Evolutionary conservation across 176 grass and related monocot species (phyloP).

Genomic region (Panicum miliaceum): DNA sequence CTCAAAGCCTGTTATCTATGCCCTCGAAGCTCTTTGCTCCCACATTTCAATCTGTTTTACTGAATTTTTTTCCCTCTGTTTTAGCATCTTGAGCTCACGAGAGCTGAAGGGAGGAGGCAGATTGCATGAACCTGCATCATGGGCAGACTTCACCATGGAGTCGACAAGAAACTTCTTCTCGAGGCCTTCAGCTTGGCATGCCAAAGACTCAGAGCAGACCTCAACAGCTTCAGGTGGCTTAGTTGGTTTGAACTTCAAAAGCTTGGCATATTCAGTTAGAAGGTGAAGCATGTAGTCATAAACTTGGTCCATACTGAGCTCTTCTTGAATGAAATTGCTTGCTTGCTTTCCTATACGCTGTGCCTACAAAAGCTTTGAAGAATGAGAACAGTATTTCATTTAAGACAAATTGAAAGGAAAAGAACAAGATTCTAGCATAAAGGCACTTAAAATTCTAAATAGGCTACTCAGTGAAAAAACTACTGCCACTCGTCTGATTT

Average conservation of each 20-base stretch:
- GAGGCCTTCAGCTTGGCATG: conserved; percentile 50
- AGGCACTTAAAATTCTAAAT: neutral
- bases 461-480: neutral
- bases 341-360: conserved; percentile 75
- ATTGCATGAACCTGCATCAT: conserved; percentile 57
- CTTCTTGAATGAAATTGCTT: conserved; percentile 67
- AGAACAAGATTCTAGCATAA: neutral
- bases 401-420: neutral
- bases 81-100: conserved; percentile 55
- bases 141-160: conserved; percentile 57
- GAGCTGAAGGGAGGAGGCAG: conserved; percentile 59
- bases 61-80: conserved; percentile 58
- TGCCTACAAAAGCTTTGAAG: conserved; percentile 50
- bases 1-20: conserved; percentile 17
- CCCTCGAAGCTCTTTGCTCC: conserved; percentile 48
- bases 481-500: neutral
- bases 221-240: conserved; percentile 60
- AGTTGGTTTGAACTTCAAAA: conserved; percentile 77
- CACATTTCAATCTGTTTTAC: conserved; percentile 74
- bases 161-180: conserved; percentile 78
- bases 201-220: conserved; percentile 80
- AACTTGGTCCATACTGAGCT: conserved; percentile 77
- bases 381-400: conserved; percentile 32
- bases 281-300: conserved; percentile 96
- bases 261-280: conserved; percentile 78